Evolutionary conservation across 331 rosid species (phyloP), one percentile per base, ranked within the genome.

Genomic region (Malus hybrid): DNA sequence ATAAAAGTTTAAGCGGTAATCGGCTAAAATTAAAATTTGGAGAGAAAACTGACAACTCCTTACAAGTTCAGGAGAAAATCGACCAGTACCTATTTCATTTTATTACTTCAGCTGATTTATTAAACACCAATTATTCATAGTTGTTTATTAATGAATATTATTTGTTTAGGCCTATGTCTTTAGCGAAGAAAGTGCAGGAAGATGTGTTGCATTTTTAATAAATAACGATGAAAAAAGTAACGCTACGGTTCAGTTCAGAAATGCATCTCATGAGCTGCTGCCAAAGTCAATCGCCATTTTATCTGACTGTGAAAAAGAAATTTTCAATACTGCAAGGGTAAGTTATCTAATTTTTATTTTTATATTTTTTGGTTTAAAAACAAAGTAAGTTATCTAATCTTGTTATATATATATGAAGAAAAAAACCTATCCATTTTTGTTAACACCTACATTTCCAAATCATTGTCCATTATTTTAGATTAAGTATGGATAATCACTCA

Each of bases 301-400:
- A 31, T 66, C 61, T 29, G 89, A 83, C 54, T 86, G 89, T 50
- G 4, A 62, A 55, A 78, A 52, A 3, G 83, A 77, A 15, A 79
- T 72, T 48, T 86, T 82, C 81, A 86, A 75, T 74, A 80, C 87
- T 5, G 89, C 89, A n/a, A 48, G 75, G 81, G 88, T 88, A 70
- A 70, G 39, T 28, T 54, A 6, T 52, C 20, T 7, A 29, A 14
- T 29, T 8, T 61, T 7, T 0, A 2, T 29, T 61, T 24, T 67
- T 55, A 0, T 52, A 2, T 16, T 52, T 52, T 55, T 44, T 11
- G 50, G 50, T 44, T 44, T 3, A 10, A 44, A 42, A 44, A 44
- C 12, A 39, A 39, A 44, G 50, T 3, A 44, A 44, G 50, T 44
- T 44, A 10, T 44, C 50, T 44, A 11, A 44, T 44, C 14, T 44